Conservation (phyloP, 768 basidiomycete species). For the Artomyces pyxidatus region DNA sequence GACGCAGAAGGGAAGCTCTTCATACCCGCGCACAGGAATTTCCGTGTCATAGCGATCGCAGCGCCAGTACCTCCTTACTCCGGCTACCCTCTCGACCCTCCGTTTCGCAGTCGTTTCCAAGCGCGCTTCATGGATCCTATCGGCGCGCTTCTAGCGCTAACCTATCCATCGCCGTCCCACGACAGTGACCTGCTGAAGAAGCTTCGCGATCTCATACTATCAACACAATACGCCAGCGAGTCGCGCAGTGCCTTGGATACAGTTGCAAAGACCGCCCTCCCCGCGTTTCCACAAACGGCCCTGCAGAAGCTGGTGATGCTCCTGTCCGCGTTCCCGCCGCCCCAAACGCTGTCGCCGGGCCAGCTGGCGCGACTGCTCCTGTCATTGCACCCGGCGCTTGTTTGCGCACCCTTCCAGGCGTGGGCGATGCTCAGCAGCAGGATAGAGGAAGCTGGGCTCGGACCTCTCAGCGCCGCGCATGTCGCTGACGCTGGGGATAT, state of each 20-base stretch:
- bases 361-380: slow-evolving; percentile 49
- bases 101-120: slow-evolving; percentile 63
- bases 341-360: slow-evolving; percentile 36
- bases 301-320: slow-evolving; percentile 42
- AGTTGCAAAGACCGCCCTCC: slow-evolving; percentile 43
- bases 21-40: slow-evolving; percentile 59
- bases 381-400: slow-evolving; percentile 50
- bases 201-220: slow-evolving; percentile 48
- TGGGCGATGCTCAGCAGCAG: slow-evolving; percentile 56
- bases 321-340: slow-evolving; percentile 42
- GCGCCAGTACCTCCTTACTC: slow-evolving; percentile 63
- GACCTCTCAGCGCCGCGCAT: slow-evolving; percentile 42
- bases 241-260: slow-evolving; percentile 44
- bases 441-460: slow-evolving; percentile 44
- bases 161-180: background rate
- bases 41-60: slow-evolving; percentile 61
- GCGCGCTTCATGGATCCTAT: slow-evolving; percentile 59
- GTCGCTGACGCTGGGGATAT: slow-evolving; percentile 30
- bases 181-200: slow-evolving; percentile 28
- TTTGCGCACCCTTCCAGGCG: slow-evolving; percentile 48
- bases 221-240: slow-evolving; percentile 58
- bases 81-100: slow-evolving; percentile 57
- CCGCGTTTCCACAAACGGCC: slow-evolving; percentile 60
- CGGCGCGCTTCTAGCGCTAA: slow-evolving; percentile 40
- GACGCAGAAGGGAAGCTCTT: slow-evolving; percentile 32